Evolutionary conservation across 805 yeast genomes (phyloP).

Genomic region (Suhomyces kilbournensis): DNA sequence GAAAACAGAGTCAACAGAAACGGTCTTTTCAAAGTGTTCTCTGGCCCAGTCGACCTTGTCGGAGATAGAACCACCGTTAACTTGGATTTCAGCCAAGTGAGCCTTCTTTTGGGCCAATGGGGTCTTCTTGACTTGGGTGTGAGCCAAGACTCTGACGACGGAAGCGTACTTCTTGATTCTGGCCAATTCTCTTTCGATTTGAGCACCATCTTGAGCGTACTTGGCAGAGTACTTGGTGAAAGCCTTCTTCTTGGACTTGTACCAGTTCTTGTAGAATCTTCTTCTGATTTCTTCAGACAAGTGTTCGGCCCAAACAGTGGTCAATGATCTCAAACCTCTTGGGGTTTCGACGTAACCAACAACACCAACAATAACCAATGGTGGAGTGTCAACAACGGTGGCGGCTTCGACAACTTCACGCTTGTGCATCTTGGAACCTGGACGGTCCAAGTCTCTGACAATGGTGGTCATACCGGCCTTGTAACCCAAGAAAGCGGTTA

Average conservation of each 20-base stretch:
- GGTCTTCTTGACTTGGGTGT: conserved; percentile 99
- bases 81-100: conserved; percentile 98
- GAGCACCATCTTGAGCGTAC: conserved; percentile 88
- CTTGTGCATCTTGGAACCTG: conserved; percentile 99
- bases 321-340: conserved; percentile 98
- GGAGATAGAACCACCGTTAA: conserved; percentile 98
- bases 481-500: conserved; percentile 99
- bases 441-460: conserved; percentile 99
- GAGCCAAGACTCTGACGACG: conserved; percentile 98
- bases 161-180: conserved; percentile 98
- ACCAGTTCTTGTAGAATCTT: conserved; percentile 99
- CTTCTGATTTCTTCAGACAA: conserved; percentile 98
- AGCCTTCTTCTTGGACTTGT: conserved; percentile 99
- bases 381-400: conserved; percentile 98
- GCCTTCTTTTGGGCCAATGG: conserved; percentile 99
- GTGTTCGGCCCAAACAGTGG: conserved; percentile 99
- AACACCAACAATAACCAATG: conserved; percentile 98
- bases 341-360: conserved; percentile 99
- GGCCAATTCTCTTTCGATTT: conserved; percentile 93
- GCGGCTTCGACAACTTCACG: conserved; percentile 99
- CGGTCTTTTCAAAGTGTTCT: conserved; percentile 99
- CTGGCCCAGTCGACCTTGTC: conserved; percentile 99
- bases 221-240: conserved; percentile 99
- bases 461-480: conserved; percentile 99
- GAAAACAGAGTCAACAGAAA: conserved; percentile 90